These are phyloP conservation scores for Macrotyloma uniflorum DNA, from an alignment of 306 rosid genomes.

Conservation along the genomic window DNA sequence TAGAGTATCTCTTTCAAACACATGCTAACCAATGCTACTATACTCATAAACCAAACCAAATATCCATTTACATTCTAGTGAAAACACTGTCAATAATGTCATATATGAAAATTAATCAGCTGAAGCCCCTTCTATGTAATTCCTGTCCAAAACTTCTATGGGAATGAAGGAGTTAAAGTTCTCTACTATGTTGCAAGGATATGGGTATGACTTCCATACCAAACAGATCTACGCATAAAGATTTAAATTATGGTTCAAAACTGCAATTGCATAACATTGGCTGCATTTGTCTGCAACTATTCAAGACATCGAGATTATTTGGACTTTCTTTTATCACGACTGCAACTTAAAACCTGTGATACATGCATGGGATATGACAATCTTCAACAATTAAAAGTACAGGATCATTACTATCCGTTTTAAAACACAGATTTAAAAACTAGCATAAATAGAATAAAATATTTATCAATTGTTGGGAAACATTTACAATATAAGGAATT, in stretches of 20 bases:
- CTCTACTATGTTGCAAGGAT: not conserved
- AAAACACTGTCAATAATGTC: not conserved
- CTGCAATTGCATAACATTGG: not conserved
- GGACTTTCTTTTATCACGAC: not conserved
- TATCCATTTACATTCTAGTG: conserved; percentile 12
- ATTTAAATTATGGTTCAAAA: not conserved
- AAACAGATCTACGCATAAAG: not conserved
- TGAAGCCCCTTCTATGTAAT: not conserved
- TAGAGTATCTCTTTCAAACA: conserved; percentile 27
- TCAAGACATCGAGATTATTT: not conserved
- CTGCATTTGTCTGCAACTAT: not conserved
- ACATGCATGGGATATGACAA: not conserved
- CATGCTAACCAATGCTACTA: conserved; percentile 23
- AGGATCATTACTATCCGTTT: not conserved
- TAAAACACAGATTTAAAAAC: not conserved
- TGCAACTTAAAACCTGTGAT: not conserved
- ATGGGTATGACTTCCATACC: not conserved
- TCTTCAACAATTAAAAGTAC: not conserved
- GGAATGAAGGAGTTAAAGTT: not conserved
- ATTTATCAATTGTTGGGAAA: not conserved
- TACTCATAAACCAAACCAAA: conserved; percentile 20
- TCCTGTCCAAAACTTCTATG: conserved; percentile 1
- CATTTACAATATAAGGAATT: not conserved
- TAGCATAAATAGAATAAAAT: not conserved
- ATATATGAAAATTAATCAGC: conserved; percentile 12